These are phyloP conservation scores for Xylaria palmicola DNA, from an alignment of 495 filamentous ascomycete genomes.

Conservation along the genomic window DNA sequence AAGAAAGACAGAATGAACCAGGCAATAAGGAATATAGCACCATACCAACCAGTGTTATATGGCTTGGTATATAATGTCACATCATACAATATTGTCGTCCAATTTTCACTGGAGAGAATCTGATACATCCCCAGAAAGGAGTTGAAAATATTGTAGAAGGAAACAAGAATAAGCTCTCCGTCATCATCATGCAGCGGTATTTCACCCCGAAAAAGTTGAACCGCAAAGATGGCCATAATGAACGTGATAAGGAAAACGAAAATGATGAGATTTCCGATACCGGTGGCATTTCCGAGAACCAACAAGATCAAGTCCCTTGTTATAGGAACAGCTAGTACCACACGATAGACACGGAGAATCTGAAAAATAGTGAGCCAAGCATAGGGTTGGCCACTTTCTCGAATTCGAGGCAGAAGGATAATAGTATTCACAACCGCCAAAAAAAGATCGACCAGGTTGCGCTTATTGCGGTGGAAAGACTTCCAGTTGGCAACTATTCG, in stretches of 20 bases:
- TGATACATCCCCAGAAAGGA: conserved; percentile 98
- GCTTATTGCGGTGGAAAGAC: conserved; percentile 65
- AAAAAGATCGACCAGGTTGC: conserved; percentile 76
- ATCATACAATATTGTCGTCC: conserved; percentile 85
- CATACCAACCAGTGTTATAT: conserved; percentile 83
- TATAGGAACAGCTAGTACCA: conserved; percentile 85
- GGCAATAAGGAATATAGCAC: conserved; percentile 84
- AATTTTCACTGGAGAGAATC: conserved; percentile 95
- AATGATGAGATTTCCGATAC: conserved; percentile 89
- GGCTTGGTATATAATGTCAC: conserved; percentile 63
- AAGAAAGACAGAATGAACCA: conserved; percentile 97
- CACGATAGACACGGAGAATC: conserved; percentile 85
- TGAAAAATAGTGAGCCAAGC: conserved; percentile 92
- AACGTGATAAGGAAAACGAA: conserved; percentile 97
- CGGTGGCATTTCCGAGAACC: conserved; percentile 87
- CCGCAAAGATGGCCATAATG: conserved; percentile 87
- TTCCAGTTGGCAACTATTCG: conserved; percentile 79
- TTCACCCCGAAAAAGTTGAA: conserved; percentile 88
- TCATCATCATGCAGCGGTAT: conserved; percentile 59
- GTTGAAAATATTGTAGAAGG: conserved; percentile 90
- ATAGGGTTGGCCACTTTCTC: conserved; percentile 71
- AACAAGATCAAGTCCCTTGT: conserved; percentile 81
- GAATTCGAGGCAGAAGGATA: conserved; percentile 84
- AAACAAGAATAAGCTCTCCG: conserved; percentile 60
- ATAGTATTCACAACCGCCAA: conserved; percentile 78